Percentiles rank a stretch among this genome's conserved stretches.
These are phyloP conservation scores for Calonectria leucothoes DNA, from an alignment of 2,329 filamentous ascomycete genomes.

Conservation along the genomic window DNA sequence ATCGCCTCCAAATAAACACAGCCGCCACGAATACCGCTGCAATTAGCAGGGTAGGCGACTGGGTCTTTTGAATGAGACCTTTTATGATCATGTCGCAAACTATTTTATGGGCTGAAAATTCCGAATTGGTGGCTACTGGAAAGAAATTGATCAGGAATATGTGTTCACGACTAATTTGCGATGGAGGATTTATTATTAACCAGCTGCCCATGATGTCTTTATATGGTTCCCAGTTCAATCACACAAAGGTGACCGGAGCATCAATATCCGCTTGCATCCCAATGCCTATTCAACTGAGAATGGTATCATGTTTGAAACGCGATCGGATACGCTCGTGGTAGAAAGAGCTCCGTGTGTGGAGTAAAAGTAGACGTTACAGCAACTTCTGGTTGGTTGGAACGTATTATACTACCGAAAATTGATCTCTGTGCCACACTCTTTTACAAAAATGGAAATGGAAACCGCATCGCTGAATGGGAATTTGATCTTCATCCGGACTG, in stretches of 20 bases:
- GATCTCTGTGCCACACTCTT: background rate
- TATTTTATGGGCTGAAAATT: background rate
- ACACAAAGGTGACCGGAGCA: background rate
- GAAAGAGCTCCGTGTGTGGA: background rate
- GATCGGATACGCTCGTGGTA: background rate
- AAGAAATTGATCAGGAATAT: background rate
- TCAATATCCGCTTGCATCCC: background rate
- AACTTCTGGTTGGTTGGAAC: background rate
- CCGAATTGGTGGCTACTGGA: background rate
- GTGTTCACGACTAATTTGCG: background rate
- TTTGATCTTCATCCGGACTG: background rate
- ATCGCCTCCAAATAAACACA: background rate
- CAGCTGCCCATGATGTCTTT: background rate
- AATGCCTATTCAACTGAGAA: background rate
- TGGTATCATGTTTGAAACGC: background rate
- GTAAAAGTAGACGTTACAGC: background rate
- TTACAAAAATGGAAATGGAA: background rate
- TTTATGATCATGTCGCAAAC: background rate
- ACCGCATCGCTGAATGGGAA: background rate
- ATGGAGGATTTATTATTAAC: background rate
- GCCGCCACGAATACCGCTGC: background rate
- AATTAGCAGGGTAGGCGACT: background rate
- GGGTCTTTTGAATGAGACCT: background rate
- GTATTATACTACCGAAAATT: background rate
- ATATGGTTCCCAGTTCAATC: background rate